Percentiles rank a stretch among this genome's conserved stretches.
Conservation (phyloP, 768 basidiomycete species). For the Mycena galericulata region DNA sequence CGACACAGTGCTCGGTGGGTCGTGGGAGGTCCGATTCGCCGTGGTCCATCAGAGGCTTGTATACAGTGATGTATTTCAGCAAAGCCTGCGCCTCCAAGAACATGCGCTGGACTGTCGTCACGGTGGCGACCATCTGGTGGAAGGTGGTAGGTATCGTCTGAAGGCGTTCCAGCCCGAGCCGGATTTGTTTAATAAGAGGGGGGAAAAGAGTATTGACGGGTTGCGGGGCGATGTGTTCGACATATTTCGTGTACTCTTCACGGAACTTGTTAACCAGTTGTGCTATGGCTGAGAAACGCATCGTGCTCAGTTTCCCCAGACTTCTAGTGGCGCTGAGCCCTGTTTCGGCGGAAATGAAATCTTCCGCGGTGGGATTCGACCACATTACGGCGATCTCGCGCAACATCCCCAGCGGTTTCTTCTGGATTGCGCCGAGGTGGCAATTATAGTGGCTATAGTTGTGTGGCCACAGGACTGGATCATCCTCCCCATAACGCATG, state of each 20-base stretch:
- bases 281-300: not conserved
- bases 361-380: not conserved
- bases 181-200: not conserved
- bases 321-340: not conserved
- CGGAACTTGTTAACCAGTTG: not conserved
- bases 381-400: not conserved
- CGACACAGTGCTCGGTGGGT: conserved; percentile 7
- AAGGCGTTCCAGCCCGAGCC: not conserved
- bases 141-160: not conserved
- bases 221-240: not conserved
- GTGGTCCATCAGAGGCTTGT: conserved; percentile 24
- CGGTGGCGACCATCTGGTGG: not conserved
- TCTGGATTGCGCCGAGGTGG: conserved; percentile 6
- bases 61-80: conserved; percentile 27
- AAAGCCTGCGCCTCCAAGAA: conserved; percentile 29
- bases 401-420: not conserved
- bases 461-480: conserved; percentile 12
- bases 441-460: not conserved
- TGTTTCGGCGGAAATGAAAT: not conserved
- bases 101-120: conserved; percentile 30
- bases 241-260: not conserved
- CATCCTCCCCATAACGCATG: conserved; percentile 15
- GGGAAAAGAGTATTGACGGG: not conserved
- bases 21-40: not conserved
- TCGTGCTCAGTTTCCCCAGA: not conserved